Percentiles rank a stretch among this genome's conserved stretches.
These are phyloP conservation scores for Saitoella complicata DNA, from an alignment of 805 yeast genomes.

Conservation along the genomic window DNA sequence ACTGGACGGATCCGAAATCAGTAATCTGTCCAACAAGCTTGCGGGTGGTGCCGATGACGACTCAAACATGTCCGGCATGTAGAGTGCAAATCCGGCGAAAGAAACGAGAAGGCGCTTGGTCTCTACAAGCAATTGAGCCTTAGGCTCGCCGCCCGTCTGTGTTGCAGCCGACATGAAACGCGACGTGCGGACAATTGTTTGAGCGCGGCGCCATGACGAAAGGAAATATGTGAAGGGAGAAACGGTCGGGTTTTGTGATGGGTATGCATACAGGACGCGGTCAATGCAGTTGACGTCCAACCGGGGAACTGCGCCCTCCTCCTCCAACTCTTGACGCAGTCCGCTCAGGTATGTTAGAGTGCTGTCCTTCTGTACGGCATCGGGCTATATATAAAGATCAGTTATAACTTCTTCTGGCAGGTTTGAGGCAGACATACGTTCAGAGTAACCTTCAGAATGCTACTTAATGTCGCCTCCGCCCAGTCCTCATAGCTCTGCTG, in stretches of 20 bases:
- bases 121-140: conserved; percentile 27
- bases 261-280: conserved; percentile 32
- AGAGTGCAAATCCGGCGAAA: conserved; percentile 25
- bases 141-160: conserved; percentile 24
- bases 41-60: background rate
- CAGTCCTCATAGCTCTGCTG: conserved; percentile 6
- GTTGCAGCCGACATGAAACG: conserved; percentile 18
- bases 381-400: background rate
- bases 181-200: conserved; percentile 25
- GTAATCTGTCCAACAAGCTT: conserved; percentile 8
- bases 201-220: conserved; percentile 28
- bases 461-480: conserved; percentile 5
- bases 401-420: background rate
- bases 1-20: conserved; percentile 9
- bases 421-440: background rate
- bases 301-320: background rate
- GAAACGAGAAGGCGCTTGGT: conserved; percentile 30
- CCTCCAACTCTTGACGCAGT: background rate
- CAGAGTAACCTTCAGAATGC: conserved; percentile 6
- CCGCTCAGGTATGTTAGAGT: background rate
- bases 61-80: conserved; percentile 15
- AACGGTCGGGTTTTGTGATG: conserved; percentile 33
- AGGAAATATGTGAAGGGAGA: conserved; percentile 34
- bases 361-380: conserved; percentile 2
- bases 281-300: conserved; percentile 23